Percentiles rank a stretch among this genome's conserved stretches.
Conservation (phyloP, 2,329 filamentous ascomycete species). For the Stemphylium lycopersici region DNA sequence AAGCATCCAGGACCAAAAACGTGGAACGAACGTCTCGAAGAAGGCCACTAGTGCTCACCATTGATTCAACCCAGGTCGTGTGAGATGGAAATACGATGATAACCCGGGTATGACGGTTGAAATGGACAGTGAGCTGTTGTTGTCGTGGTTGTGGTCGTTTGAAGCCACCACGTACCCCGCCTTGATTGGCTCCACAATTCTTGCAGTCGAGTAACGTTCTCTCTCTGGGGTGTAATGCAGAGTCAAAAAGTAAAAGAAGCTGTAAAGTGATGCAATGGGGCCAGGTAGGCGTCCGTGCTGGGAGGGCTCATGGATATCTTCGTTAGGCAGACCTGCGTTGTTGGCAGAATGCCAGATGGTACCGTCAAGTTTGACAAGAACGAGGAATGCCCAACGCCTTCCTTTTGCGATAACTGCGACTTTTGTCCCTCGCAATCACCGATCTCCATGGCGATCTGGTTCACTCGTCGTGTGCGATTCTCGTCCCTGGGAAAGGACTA, state of each 20-base stretch:
- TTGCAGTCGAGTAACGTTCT: constrained; percentile 20
- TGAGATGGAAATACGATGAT: neutral
- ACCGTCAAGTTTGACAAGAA: neutral
- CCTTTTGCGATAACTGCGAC: neutral
- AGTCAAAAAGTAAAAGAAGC: neutral
- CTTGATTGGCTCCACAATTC: constrained; percentile 33
- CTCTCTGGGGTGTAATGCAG: neutral
- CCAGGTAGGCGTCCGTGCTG: neutral
- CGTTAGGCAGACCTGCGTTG: too few species aligned
- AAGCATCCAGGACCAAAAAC: constrained; percentile 10
- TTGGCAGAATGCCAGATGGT: neutral
- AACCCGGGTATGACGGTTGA: constrained; percentile 1
- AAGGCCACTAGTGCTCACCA: constrained; percentile 1
- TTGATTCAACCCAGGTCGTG: neutral
- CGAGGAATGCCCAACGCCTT: neutral
- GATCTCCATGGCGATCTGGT: constrained; percentile 4
- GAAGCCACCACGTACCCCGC: constrained; percentile 35
- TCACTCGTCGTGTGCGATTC: constrained; percentile 7
- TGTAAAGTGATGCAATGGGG: constrained; percentile 10
- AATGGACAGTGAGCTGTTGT: constrained; percentile 18
- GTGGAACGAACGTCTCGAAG: constrained; percentile 18
- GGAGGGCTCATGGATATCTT: too few species aligned
- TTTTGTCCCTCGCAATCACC: neutral
- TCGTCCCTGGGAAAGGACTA: constrained; percentile 10
- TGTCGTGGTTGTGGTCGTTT: constrained; percentile 32